Evolutionary conservation across 2,329 filamentous ascomycete genomes (phyloP).

Genomic region (Colletotrichum falcatum): DNA sequence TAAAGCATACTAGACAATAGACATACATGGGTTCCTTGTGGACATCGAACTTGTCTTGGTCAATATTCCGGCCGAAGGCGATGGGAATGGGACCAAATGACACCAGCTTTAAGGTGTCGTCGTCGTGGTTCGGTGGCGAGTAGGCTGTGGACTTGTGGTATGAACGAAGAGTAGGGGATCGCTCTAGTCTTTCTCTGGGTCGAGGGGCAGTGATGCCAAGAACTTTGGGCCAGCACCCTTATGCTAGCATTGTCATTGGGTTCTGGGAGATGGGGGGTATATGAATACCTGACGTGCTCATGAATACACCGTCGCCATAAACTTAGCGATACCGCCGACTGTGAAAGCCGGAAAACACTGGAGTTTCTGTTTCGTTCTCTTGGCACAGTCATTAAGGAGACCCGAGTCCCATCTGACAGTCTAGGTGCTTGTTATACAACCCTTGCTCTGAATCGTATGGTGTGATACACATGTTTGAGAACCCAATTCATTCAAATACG

Average conservation of each 20-base stretch:
- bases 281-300: background rate
- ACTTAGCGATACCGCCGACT: background rate
- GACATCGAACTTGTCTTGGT: background rate
- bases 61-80: too few relatives aligned
- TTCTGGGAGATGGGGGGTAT: background rate
- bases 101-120: background rate
- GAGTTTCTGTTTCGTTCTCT: background rate
- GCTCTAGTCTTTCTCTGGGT: background rate
- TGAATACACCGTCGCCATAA: background rate
- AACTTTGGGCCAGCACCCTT: background rate
- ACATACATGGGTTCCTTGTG: too few relatives aligned
- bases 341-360: background rate
- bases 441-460: background rate
- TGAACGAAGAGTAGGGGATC: too few relatives aligned
- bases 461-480: background rate
- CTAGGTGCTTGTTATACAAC: background rate
- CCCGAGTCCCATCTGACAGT: background rate
- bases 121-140: background rate
- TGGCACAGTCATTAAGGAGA: too few relatives aligned
- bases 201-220: background rate
- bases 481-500: too few relatives aligned
- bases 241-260: background rate
- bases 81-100: background rate
- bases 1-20: background rate
- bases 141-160: background rate